A percentile compares a stretch with the other conserved stretches of the same genome.
These are phyloP conservation scores for Corrigiola litoralis DNA, from an alignment of 179 eudicot genomes.

Conservation along the genomic window DNA sequence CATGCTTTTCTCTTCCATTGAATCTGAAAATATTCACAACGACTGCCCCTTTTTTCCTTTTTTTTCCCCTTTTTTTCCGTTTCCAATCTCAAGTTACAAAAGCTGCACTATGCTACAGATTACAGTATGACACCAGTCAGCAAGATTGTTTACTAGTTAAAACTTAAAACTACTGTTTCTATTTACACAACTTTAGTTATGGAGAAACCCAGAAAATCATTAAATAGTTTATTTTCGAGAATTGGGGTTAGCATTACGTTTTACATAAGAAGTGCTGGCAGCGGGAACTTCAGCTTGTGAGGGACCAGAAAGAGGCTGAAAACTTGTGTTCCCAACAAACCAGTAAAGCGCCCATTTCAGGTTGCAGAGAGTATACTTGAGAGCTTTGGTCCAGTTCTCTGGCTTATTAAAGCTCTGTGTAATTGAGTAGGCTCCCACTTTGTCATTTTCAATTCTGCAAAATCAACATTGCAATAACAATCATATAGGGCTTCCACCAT, in stretches of 20 bases:
- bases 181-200: background rate
- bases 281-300: conserved; percentile 39
- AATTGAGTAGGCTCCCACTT: conserved; percentile 78
- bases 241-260: conserved; percentile 26
- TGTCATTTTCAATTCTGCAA: conserved; percentile 83
- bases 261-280: conserved; percentile 34
- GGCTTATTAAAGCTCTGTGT: conserved; percentile 95
- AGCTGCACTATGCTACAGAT: too few species aligned
- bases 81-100: too few species aligned
- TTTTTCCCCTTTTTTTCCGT: too few species aligned
- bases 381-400: conserved; percentile 97
- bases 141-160: background rate
- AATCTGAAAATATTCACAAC: too few species aligned
- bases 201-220: conserved; percentile 7
- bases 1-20: too few species aligned
- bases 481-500: too few species aligned
- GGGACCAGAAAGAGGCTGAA: conserved; percentile 70
- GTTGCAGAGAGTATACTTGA: conserved; percentile 88
- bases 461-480: background rate
- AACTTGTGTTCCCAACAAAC: conserved; percentile 92
- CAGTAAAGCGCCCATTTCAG: conserved; percentile 95
- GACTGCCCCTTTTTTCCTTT: too few species aligned
- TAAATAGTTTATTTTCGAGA: conserved; percentile 9
- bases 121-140: background rate
- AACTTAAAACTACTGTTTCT: background rate